These are phyloP conservation scores for Leccinum ambiguum DNA, from an alignment of 1,284 basidiomycete species.

Conservation along the genomic window DNA sequence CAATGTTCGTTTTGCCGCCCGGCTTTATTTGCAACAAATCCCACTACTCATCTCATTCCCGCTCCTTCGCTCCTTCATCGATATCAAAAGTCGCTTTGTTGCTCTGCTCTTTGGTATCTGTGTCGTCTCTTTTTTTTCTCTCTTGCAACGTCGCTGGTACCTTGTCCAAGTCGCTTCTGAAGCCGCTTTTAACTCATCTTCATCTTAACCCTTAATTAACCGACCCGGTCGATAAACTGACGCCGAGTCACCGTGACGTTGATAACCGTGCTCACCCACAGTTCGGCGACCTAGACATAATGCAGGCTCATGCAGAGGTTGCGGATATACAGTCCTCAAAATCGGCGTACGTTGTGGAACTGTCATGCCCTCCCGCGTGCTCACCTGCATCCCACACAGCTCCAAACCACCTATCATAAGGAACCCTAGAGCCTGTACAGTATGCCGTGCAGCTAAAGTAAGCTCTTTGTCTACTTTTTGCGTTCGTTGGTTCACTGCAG, in stretches of 20 bases:
- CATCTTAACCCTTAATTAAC: constrained; percentile 40
- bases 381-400: constrained; percentile 26
- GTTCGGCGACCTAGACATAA: constrained; percentile 24
- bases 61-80: constrained; percentile 32
- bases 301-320: constrained; percentile 30
- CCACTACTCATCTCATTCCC: constrained; percentile 35
- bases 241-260: constrained; percentile 40
- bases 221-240: constrained; percentile 41
- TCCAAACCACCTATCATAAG: constrained; percentile 60
- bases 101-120: constrained; percentile 12
- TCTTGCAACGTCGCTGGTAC: constrained; percentile 5
- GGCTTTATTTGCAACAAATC: constrained; percentile 42
- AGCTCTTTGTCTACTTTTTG: constrained; percentile 20
- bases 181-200: constrained; percentile 21
- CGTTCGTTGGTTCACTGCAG: constrained; percentile 21
- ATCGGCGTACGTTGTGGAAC: constrained; percentile 22
- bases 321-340: constrained; percentile 34
- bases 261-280: constrained; percentile 33
- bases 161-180: constrained; percentile 8
- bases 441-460: constrained; percentile 81
- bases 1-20: constrained; percentile 37
- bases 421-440: constrained; percentile 77
- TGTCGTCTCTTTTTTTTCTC: constrained; percentile 8
- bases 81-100: constrained; percentile 26
- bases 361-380: constrained; percentile 11